Evolutionary conservation across 78 protist genomes (phyloP).

Genomic region (Creolimax fragrantissima): DNA sequence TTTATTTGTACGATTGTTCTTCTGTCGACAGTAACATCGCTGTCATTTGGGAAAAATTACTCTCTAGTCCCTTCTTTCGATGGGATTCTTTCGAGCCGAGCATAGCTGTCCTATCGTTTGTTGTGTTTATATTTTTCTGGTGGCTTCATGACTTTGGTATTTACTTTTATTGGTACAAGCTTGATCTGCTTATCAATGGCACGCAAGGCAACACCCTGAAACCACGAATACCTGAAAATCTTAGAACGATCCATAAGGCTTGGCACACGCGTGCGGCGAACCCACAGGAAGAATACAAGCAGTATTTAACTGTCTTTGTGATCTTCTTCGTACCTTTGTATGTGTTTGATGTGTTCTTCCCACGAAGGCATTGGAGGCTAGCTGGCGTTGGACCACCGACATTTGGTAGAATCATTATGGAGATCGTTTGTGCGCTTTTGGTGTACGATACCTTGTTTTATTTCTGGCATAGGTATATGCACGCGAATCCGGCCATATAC

Average conservation of each 20-base stretch:
- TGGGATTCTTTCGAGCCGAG: not conserved
- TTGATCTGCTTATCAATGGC: not conserved
- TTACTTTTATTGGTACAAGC: not conserved
- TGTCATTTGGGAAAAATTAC: not conserved
- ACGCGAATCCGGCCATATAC: not conserved
- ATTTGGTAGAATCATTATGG: not conserved
- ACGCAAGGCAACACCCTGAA: not conserved
- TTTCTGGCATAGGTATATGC: not conserved
- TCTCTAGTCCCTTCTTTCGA: not conserved
- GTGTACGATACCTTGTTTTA: not conserved
- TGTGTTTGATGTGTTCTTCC: not conserved
- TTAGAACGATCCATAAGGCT: not conserved
- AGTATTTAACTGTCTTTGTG: not conserved
- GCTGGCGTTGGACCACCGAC: not conserved
- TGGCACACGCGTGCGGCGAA: not conserved
- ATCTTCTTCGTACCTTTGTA: not conserved
- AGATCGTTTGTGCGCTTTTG: not conserved
- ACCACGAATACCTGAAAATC: not conserved
- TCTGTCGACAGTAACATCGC: not conserved
- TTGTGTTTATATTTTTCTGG: not conserved
- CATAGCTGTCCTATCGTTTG: not conserved
- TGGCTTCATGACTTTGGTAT: not conserved
- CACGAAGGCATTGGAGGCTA: not conserved
- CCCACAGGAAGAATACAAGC: not conserved
- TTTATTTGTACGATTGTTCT: not conserved